phyloP scores from a whole-genome alignment of 2,329 filamentous ascomycete genomes.

The Geosmithia morbida region DNA sequence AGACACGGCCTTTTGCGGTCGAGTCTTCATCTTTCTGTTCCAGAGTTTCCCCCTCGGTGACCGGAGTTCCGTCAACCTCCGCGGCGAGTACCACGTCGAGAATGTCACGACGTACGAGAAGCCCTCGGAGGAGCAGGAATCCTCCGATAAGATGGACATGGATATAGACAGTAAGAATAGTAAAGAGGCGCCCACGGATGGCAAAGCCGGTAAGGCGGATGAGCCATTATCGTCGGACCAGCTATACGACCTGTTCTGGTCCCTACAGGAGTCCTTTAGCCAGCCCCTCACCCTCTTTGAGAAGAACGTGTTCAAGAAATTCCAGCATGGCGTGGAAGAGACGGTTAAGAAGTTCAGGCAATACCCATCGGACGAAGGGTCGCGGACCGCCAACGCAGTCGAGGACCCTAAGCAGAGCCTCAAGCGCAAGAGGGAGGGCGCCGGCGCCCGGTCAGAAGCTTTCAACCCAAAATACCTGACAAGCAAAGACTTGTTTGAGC shows the following conservation, averaged over 20 bases:
- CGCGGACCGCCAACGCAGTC: conserved; percentile 31
- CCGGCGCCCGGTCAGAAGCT: conserved; percentile 24
- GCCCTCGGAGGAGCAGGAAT: conserved; percentile 14
- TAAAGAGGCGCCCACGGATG: conserved; percentile 11
- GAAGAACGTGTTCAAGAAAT: conserved; percentile 55
- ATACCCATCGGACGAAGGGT: conserved; percentile 30
- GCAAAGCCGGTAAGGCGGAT: conserved; percentile 7
- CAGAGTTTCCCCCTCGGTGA: conserved; percentile 95
- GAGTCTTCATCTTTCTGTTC: conserved; percentile 97
- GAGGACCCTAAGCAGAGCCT: conserved; percentile 50
- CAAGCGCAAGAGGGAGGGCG: conserved; percentile 54
- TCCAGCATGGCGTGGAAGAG: conserved; percentile 62
- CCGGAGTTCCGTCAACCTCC: conserved; percentile 90
- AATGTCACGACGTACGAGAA: conserved; percentile 76
- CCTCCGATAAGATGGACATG: conserved; percentile 42
- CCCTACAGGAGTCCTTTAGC: conserved; percentile 80
- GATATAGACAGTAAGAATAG: conserved; percentile 32
- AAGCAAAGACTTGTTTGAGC: conserved; percentile 88
- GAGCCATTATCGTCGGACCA: conserved; percentile 41
- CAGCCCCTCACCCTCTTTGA: conserved; percentile 77
- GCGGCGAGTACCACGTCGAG: conserved; percentile 90
- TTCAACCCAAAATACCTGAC: conserved; percentile 99
- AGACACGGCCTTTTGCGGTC: conserved; percentile 91
- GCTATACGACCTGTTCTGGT: conserved; percentile 90
- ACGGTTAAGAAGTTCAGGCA: conserved; percentile 39